Base-by-base conservation (phyloP, 1,284 basidiomycete species). In the Singerocomus inundabilis region DNA sequence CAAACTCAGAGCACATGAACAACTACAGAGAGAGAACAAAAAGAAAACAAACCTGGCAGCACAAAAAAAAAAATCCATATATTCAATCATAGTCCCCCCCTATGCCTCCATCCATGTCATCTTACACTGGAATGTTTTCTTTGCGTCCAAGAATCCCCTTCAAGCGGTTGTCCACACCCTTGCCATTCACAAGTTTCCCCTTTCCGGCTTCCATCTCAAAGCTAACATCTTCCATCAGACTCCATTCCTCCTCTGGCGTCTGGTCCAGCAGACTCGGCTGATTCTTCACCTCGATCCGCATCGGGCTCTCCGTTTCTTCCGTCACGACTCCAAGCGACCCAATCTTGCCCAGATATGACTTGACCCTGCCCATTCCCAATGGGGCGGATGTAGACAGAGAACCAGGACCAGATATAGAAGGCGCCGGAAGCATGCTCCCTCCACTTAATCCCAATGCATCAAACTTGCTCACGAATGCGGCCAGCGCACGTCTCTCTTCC, bases 401-500 rank as follows among this genome's bases (percentile, higher is more conserved):
- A 10, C 16, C 41, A 18, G 62, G 10, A 28, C 9, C 39, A 21
- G 21, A 21, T 4, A 21, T 21, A 13, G 52, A 52, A 39, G 68
- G 52, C 1, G 70, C 54, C 8, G 73, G 60, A 1, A 76, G 64
- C 13, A 65, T 12, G 5, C 71, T 68, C 4, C 73, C 58, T 7
- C 71, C 74, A 5, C 64, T 62, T 28, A 83, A 67, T 0, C 82
- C 83, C 11, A 86, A 63, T 4, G 85, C 78, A 64, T 91, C 88
- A 59, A 91, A 89, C 64, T 84, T 86, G 64, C 73, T 76, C 30
- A 91, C 88, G 57, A 91, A 91, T 4, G 85, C 77, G 2, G 84
- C 78, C 29, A 91, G 73, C 3, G 85, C 88, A 11, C 80, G 74
- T 34, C 88, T 78, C 66, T 91, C 86, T 46, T 84, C 84, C 63